Evolutionary conservation across 2,329 filamentous ascomycete species (phyloP), one percentile per base, ranked within the genome.

Genomic region (Fusarium acutatum): DNA sequence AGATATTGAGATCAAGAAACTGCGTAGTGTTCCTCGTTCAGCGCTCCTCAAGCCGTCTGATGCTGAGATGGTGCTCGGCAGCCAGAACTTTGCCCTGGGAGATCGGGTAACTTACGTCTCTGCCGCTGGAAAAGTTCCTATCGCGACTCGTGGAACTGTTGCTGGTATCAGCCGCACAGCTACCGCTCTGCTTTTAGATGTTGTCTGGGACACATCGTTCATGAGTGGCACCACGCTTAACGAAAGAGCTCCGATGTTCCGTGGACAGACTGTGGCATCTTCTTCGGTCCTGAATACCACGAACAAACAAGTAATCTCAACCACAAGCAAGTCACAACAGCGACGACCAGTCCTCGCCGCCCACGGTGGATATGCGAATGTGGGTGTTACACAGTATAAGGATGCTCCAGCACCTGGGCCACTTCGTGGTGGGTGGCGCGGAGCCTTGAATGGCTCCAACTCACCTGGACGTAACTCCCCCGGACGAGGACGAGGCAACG

Each of bases 211-310:
- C 81, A 90, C 90, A 18, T 93, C 94, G 1, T 99, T 99, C 83
- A 98, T 99, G 95, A 97, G 95, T 79, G 96, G 96, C 71, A 98
- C 95, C 4, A 96, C 94, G 1, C 88, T 99, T 22, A 93, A 94
- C 67, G 95, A 95, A 64, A 92, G 96, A 67, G 97, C 96, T 80
- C 94, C 95, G 32, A 91, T 94, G 41, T 99, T 99, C 90, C 91
- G 96, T 40, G 96, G 96, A 59, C 95, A 96, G 81, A 98, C 96
- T 0, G 95, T 99, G 8, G 90, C 94, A 5, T 90, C 92, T 12
- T 93, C 93, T n/a, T 93, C 94, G 2, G 95, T 98, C 5, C 88
- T 99, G 38, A 99, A 99, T 83, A 86, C 97, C 64, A 92, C 92
- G 4, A 87, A 95, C 79, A 92, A 89, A 76, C 96, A 99, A 83